Conservation (phyloP, 1,139 yeast species). For the Sugiyamaella pinicola region DNA sequence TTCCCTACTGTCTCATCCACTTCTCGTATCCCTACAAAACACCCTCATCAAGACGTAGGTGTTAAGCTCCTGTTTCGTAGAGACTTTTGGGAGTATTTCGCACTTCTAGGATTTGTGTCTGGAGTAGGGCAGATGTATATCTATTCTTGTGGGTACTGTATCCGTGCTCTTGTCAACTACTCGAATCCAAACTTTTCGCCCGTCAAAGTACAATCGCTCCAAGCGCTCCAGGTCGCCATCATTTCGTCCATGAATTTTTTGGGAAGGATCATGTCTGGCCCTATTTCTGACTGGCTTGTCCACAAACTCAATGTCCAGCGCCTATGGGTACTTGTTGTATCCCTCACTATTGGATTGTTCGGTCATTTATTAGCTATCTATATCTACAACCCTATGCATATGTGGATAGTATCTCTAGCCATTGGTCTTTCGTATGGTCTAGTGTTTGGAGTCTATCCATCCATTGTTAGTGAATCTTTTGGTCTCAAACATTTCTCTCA, state of each 20-base stretch:
- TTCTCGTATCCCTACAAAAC: slow-evolving; percentile 5
- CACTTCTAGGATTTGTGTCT: slow-evolving; percentile 59
- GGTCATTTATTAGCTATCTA: slow-evolving; percentile 36
- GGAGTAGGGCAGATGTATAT: slow-evolving; percentile 78
- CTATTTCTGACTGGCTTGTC: slow-evolving; percentile 59
- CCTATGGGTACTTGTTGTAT: slow-evolving; percentile 64
- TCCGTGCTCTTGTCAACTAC: slow-evolving; percentile 52
- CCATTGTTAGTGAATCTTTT: slow-evolving; percentile 70
- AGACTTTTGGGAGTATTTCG: slow-evolving; percentile 43
- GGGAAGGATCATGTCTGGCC: slow-evolving; percentile 68
- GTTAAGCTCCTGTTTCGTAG: slow-evolving; percentile 26
- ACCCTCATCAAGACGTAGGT: slow-evolving; percentile 15
- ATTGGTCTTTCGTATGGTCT: slow-evolving; percentile 76
- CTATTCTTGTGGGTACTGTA: slow-evolving; percentile 66
- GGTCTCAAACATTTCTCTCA: slow-evolving; percentile 71
- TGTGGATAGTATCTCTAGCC: slow-evolving; percentile 54
- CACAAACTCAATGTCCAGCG: slow-evolving; percentile 57
- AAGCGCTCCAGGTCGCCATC: slow-evolving; percentile 71
- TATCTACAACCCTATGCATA: slow-evolving; percentile 42
- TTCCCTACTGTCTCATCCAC: slow-evolving; percentile 10
- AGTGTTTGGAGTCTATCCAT: slow-evolving; percentile 75
- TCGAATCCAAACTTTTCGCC: slow-evolving; percentile 37
- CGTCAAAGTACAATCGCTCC: slow-evolving; percentile 46
- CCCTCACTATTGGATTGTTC: slow-evolving; percentile 46
- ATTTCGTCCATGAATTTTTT: slow-evolving; percentile 63